These are phyloP conservation scores for Thelonectria rubi DNA, from an alignment of 2,329 filamentous ascomycete genomes.

Conservation along the genomic window DNA sequence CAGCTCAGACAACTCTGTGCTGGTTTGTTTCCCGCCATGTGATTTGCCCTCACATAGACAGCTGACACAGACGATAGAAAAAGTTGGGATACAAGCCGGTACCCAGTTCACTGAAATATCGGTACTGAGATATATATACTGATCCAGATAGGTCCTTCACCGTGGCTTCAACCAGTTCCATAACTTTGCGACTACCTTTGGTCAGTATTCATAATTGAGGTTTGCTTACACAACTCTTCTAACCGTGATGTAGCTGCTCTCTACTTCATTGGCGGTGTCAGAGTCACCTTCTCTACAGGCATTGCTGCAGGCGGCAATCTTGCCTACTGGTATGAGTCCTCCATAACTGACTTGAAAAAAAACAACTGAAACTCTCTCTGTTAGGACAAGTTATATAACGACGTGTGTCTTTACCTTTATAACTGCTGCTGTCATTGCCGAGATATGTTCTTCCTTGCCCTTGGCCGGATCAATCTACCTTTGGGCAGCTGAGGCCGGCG, in stretches of 20 bases:
- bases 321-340: constrained; percentile 62
- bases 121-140: not conserved
- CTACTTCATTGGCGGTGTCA: constrained; percentile 68
- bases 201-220: constrained; percentile 47
- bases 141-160: constrained; percentile 58
- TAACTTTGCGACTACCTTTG: constrained; percentile 68
- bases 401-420: constrained; percentile 69
- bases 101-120: constrained; percentile 1
- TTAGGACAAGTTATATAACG: constrained; percentile 67
- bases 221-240: not conserved
- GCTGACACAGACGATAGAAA: constrained; percentile 23
- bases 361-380: not conserved
- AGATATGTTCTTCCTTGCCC: constrained; percentile 67
- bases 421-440: constrained; percentile 67
- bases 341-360: constrained; percentile 14
- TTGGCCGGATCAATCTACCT: constrained; percentile 68
- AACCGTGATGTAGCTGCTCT: constrained; percentile 59
- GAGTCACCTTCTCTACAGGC: constrained; percentile 69
- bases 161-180: constrained; percentile 65
- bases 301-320: constrained; percentile 68
- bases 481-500: constrained; percentile 68
- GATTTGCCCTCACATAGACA: not conserved
- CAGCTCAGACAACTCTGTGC: constrained; percentile 2
- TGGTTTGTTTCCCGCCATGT: not conserved
- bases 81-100: constrained; percentile 42